Evolutionary conservation across 768 basidiomycete species (phyloP), one percentile per base, ranked within the genome.

Genomic region (Mycena olivaceomarginata): DNA sequence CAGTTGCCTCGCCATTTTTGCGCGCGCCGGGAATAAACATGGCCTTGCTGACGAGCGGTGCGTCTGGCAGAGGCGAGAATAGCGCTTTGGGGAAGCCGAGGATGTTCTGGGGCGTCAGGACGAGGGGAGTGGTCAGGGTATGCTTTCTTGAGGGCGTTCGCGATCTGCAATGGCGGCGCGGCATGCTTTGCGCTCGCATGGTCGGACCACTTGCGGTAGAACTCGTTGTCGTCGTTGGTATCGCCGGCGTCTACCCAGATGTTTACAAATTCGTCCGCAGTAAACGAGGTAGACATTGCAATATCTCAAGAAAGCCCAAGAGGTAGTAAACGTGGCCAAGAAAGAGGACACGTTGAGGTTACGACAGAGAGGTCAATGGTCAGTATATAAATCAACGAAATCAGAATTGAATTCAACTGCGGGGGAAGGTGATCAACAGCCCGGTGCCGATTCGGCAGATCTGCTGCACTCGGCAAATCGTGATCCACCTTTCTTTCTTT

Each of bases 61-160:
- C 81, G n/a, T 90, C 85, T 18, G 89, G 84, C 40, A 93, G 59
- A 5, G 92, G 89, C 46, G 87, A 82, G 4, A 87, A 82, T n/a
- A 81, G 69, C 22, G 89, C 88, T 18, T 83, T 90, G 56, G 94
- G 94, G 77, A 91, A 91, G 22, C 81, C 81, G 10, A 94, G 82
- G 62, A 94, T 77, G 74, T 89, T 85, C 76, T 92, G 91, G 9
- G 84, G 80, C 4, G 93, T 90, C 75, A 90, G 83, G 10, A 94
- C 88, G 39, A 95, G 79, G 79, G 39, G 93, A 92, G 80, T 94
- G 88, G 12, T 90, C 89, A 8, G 94, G 93, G 81, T 95, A 92
- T 18, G 93, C 72, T 79, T 87, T 89, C 48, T 88, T 90, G 51
- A 96, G 86, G 51, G 88, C 84, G 74, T 92, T 85, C 39, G 86